Evolutionary conservation across 2,329 filamentous ascomycete genomes (phyloP).

Genomic region (Fusarium phyllophilum): DNA sequence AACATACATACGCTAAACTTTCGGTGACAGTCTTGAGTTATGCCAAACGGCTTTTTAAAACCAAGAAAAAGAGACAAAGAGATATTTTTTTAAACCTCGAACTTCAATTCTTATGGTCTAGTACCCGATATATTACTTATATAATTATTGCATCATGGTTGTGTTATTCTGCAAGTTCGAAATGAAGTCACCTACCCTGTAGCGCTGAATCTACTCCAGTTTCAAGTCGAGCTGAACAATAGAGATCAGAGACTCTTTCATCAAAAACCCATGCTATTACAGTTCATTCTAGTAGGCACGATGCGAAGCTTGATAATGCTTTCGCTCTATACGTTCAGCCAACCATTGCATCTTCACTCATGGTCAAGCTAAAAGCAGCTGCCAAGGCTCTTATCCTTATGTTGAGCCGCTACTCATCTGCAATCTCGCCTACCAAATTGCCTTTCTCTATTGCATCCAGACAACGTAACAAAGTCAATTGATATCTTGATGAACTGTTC

Average conservation of each 20-base stretch:
- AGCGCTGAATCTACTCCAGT: not conserved
- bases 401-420: not conserved
- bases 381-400: not conserved
- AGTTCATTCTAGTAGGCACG: too few species aligned
- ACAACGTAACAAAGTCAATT: not conserved
- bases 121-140: not conserved
- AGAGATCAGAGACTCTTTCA: not conserved
- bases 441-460: not conserved
- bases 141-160: not conserved
- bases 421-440: slow-evolving; percentile 23
- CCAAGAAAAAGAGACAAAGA: not conserved
- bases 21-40: too few species aligned
- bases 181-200: not conserved
- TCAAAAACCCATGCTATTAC: not conserved
- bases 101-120: accelerated
- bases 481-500: not conserved
- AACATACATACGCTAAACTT: too few species aligned
- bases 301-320: accelerated
- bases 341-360: accelerated
- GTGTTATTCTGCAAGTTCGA: accelerated
- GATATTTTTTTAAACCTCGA: not conserved
- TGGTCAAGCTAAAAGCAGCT: too few species aligned
- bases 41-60: accelerated
- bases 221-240: accelerated
- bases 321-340: accelerated